phyloP scores from a whole-genome alignment of 2,329 filamentous ascomycete genomes.

The Triangularia verruculosa region DNA sequence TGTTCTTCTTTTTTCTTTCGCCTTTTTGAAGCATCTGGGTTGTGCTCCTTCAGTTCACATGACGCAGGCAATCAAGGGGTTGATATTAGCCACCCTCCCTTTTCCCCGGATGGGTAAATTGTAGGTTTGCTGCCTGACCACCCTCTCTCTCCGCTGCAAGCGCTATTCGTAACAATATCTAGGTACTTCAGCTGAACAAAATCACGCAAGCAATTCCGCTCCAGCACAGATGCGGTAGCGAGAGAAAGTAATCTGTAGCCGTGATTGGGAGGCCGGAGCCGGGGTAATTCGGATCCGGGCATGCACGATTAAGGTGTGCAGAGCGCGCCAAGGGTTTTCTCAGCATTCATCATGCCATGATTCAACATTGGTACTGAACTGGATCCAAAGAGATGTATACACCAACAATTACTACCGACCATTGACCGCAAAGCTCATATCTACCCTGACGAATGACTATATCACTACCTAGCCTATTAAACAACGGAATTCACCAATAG shows the following conservation, averaged over 20 bases:
- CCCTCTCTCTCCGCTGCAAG: not conserved
- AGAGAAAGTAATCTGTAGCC: not conserved
- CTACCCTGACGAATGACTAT: too few species aligned
- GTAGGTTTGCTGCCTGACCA: not conserved
- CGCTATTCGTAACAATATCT: not conserved
- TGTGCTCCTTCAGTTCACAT: not conserved
- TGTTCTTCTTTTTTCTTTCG: too few species aligned
- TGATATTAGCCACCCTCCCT: not conserved
- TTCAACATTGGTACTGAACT: too few species aligned
- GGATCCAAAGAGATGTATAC: too few species aligned
- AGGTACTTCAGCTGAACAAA: not conserved
- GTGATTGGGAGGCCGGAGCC: not conserved
- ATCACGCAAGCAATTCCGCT: not conserved
- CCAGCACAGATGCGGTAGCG: not conserved
- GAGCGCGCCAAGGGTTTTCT: conserved; percentile 8
- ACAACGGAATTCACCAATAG: too few species aligned
- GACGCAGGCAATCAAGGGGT: not conserved
- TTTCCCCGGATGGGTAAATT: not conserved
- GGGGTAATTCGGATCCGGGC: not conserved
- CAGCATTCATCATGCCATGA: too few species aligned
- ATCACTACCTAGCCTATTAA: too few species aligned
- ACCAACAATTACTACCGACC: too few species aligned
- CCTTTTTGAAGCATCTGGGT: not conserved
- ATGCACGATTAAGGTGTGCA: not conserved
- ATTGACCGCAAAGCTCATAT: too few species aligned